These are phyloP conservation scores for Globisporangium nagaii DNA, from an alignment of 352 stramenopile species.

Conservation along the genomic window DNA sequence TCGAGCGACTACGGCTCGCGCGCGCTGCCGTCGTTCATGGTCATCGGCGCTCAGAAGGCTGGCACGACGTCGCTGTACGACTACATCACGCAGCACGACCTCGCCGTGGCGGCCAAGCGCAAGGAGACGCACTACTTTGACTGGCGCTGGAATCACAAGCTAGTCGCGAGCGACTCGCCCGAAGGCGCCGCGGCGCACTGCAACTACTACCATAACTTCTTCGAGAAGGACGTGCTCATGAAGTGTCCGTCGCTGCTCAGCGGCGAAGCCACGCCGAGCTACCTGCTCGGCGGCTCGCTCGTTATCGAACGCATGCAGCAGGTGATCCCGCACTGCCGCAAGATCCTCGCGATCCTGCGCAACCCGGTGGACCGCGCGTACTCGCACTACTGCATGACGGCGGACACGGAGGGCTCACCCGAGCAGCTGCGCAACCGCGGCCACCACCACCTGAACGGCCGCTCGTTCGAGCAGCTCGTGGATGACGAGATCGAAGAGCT, in stretches of 20 bases:
- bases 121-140: slow-evolving; percentile 99
- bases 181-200: slow-evolving; percentile 58
- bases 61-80: slow-evolving; percentile 97
- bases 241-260: slow-evolving; percentile 89
- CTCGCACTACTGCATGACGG: slow-evolving; percentile 88
- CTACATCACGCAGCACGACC: slow-evolving; percentile 96
- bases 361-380: slow-evolving; percentile 82
- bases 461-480: slow-evolving; percentile 70
- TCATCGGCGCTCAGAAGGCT: slow-evolving; percentile 95
- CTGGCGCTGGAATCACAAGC: slow-evolving; percentile 92
- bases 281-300: slow-evolving; percentile 76
- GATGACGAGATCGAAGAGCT: slow-evolving; percentile 69
- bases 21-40: slow-evolving; percentile 88
- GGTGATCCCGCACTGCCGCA: slow-evolving; percentile 72
- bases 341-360: slow-evolving; percentile 82
- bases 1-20: slow-evolving; percentile 73
- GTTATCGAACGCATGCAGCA: slow-evolving; percentile 75
- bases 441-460: slow-evolving; percentile 54
- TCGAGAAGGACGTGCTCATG: slow-evolving; percentile 75
- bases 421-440: slow-evolving; percentile 78
- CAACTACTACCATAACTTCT: slow-evolving; percentile 80
- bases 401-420: slow-evolving; percentile 62
- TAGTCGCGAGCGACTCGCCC: slow-evolving; percentile 40
- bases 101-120: slow-evolving; percentile 86
- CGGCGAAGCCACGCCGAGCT: slow-evolving; percentile 91